A percentile compares a stretch with the other conserved stretches of the same genome.
Conservation (phyloP, 768 basidiomycete species). For the Pholiota conissans region DNA sequence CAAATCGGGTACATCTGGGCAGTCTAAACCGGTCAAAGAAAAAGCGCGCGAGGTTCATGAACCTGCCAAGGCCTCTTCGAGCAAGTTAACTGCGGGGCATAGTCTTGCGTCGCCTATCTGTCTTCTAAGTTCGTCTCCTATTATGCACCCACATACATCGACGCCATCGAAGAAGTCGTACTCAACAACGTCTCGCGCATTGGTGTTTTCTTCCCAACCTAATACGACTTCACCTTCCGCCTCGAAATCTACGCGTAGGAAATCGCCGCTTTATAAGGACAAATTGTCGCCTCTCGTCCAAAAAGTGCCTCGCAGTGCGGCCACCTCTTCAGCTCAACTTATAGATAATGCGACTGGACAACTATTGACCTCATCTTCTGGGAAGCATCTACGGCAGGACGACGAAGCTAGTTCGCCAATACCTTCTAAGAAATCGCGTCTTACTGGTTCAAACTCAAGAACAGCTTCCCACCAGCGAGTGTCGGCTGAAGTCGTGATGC, state of each 20-base stretch:
- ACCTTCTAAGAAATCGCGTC: background rate
- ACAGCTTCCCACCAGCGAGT: background rate
- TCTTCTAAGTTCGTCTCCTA: slow-evolving; percentile 20
- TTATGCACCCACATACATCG: background rate
- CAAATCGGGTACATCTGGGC: background rate
- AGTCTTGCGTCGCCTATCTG: slow-evolving; percentile 25
- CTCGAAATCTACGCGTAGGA: background rate
- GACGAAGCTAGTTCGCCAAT: background rate
- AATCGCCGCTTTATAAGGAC: background rate
- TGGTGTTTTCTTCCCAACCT: background rate
- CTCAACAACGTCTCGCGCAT: background rate
- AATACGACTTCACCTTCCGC: background rate
- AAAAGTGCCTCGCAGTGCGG: background rate
- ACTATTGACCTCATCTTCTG: background rate
- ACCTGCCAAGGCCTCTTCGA: background rate
- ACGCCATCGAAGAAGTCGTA: background rate
- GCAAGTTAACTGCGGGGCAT: background rate
- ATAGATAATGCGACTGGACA: background rate
- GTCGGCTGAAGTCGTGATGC: too few relatives aligned
- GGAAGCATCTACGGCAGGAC: background rate
- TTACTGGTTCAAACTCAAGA: background rate
- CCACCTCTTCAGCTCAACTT: background rate
- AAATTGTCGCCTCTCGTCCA: background rate
- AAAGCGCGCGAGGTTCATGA: background rate
- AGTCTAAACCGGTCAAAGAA: background rate